Conservation (phyloP, 768 basidiomycete genomes). For the Calocera viscosa region DNA sequence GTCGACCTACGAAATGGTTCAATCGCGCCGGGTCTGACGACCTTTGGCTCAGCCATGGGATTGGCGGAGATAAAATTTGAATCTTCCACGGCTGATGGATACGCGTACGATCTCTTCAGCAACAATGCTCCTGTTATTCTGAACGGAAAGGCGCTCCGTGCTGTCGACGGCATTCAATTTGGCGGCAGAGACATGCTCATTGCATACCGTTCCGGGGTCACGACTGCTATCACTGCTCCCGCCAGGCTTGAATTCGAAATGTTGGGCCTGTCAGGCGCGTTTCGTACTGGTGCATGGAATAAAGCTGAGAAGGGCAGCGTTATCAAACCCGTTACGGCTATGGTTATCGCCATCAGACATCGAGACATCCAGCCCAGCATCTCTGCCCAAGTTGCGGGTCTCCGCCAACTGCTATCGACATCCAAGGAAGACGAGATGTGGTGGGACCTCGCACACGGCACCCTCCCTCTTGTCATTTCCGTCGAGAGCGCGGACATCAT, state of each 20-base stretch:
- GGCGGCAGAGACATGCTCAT: slow-evolving; percentile 58
- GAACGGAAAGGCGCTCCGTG: slow-evolving; percentile 26
- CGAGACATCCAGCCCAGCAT: slow-evolving; percentile 39
- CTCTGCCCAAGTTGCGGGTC: slow-evolving; percentile 64
- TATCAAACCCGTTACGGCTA: slow-evolving; percentile 45
- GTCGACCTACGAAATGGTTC: background rate
- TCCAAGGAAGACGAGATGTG: slow-evolving; percentile 19
- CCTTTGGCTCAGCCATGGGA: slow-evolving; percentile 33
- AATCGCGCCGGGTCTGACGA: background rate
- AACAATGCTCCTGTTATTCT: slow-evolving; percentile 29
- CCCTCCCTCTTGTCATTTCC: slow-evolving; percentile 47
- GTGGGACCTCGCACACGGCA: slow-evolving; percentile 30
- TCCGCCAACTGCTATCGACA: slow-evolving; percentile 51
- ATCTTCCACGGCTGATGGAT: slow-evolving; percentile 53
- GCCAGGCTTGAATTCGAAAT: slow-evolving; percentile 42
- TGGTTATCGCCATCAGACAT: slow-evolving; percentile 52
- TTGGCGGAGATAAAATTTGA: slow-evolving; percentile 57
- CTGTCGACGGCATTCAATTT: slow-evolving; percentile 63
- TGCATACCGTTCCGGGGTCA: slow-evolving; percentile 67
- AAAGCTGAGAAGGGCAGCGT: slow-evolving; percentile 51
- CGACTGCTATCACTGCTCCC: slow-evolving; percentile 53
- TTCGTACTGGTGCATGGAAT: slow-evolving; percentile 47
- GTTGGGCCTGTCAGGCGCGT: slow-evolving; percentile 46
- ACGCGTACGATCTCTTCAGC: slow-evolving; percentile 40
- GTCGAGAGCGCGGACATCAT: slow-evolving; percentile 59